A percentile compares a stretch with the other conserved stretches of the same genome.
Conservation (phyloP, 2,329 filamentous ascomycete species). For the Aspergillus sp. region DNA sequence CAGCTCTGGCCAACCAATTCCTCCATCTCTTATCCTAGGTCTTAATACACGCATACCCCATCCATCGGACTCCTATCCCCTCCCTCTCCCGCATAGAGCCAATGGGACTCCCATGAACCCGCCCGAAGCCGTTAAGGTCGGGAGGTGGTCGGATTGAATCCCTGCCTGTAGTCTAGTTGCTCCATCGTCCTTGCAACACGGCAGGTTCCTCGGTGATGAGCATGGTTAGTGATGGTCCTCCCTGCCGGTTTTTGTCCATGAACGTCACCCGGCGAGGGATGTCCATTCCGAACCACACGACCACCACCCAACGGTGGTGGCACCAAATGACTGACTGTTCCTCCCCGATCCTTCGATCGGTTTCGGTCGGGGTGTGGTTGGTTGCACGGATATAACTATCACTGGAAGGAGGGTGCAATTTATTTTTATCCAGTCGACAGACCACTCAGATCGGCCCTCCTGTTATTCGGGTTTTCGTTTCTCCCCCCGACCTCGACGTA, state of each 20-base stretch:
- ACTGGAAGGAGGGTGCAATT: background rate
- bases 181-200: conserved; percentile 4
- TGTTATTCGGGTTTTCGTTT: background rate
- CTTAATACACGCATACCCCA: no score
- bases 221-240: background rate
- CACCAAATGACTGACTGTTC: conserved; percentile 6
- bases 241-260: background rate
- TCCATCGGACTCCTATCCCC: no score
- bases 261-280: background rate
- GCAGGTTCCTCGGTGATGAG: conserved; percentile 9
- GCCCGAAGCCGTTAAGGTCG: background rate
- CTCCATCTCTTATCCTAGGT: no score
- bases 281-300: conserved; percentile 56
- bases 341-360: conserved; percentile 45
- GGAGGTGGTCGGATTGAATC: conserved; percentile 1
- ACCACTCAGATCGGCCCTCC: background rate
- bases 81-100: no score
- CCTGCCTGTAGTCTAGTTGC: background rate
- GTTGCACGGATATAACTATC: background rate
- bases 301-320: conserved; percentile 35
- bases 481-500: background rate
- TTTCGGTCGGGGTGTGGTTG: background rate
- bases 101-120: background rate
- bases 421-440: no score
- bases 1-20: no score